Conservation (phyloP, 768 basidiomycete species). For the Suillus spraguei region DNA sequence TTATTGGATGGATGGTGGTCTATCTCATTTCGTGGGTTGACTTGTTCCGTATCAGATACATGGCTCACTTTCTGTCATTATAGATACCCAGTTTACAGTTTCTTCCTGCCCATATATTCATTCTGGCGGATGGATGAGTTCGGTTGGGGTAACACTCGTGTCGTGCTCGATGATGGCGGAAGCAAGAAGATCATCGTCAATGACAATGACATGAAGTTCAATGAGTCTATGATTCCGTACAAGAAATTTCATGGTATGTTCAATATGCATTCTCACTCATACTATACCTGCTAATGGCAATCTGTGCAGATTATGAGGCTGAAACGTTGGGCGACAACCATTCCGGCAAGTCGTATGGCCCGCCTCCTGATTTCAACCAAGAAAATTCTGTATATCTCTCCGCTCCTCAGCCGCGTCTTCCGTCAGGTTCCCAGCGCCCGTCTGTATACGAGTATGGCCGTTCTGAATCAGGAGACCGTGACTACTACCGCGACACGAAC, state of each 20-base stretch:
- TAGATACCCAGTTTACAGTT: slow-evolving; percentile 68
- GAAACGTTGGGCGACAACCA: slow-evolving; percentile 55
- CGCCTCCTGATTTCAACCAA: slow-evolving; percentile 36
- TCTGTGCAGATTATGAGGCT: slow-evolving; percentile 59
- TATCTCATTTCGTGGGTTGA: slow-evolving; percentile 62
- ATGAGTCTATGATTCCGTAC: slow-evolving; percentile 76
- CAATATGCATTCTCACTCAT: not conserved
- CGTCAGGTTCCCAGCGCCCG: slow-evolving; percentile 40
- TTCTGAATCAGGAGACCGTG: slow-evolving; percentile 48
- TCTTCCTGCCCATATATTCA: slow-evolving; percentile 69
- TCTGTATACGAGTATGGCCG: slow-evolving; percentile 41
- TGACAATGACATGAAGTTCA: slow-evolving; percentile 70
- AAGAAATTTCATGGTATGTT: slow-evolving; percentile 69
- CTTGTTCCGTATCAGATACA: not conserved
- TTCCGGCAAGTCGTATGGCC: slow-evolving; percentile 50
- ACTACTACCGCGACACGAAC: slow-evolving; percentile 60
- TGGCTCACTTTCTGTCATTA: slow-evolving; percentile 10
- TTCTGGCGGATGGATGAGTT: slow-evolving; percentile 82
- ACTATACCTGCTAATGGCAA: slow-evolving; percentile 17
- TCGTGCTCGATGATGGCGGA: slow-evolving; percentile 68
- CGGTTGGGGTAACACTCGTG: slow-evolving; percentile 65
- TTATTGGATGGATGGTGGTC: slow-evolving; percentile 73
- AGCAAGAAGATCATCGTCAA: slow-evolving; percentile 58
- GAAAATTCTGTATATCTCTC: slow-evolving; percentile 26
- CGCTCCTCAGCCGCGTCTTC: slow-evolving; percentile 39